A percentile compares a stretch with the other conserved stretches of the same genome.
Evolutionary conservation across 768 basidiomycete genomes (phyloP).

Genomic region (Dioszegia crocea): DNA sequence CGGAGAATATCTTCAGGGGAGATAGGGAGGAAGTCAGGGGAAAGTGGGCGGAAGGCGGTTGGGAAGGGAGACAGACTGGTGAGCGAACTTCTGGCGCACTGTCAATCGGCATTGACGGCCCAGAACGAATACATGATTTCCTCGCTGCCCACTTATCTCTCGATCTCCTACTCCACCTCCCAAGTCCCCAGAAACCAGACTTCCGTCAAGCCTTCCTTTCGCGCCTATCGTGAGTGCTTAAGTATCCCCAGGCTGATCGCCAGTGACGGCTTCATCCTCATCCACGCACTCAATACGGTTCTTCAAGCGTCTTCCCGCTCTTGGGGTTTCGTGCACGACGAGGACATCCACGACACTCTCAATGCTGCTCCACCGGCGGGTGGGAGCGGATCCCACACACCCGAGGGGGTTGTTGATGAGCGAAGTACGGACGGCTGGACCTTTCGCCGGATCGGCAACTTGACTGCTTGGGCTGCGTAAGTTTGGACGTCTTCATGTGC

Average conservation of each 20-base stretch:
- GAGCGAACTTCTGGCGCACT: not conserved
- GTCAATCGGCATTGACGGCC: not conserved
- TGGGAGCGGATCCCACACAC: conserved; percentile 1
- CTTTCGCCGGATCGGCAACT: conserved; percentile 41
- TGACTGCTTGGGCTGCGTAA: conserved; percentile 47
- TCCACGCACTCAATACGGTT: conserved; percentile 39
- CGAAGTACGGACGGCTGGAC: conserved; percentile 42
- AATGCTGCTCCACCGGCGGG: not conserved
- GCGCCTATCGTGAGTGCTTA: conserved; percentile 36
- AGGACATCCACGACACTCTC: conserved; percentile 45
- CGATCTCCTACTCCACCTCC: conserved; percentile 21
- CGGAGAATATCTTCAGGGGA: conserved; percentile 21
- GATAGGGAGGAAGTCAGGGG: conserved; percentile 12
- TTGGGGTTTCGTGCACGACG: conserved; percentile 45
- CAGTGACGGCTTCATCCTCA: conserved; percentile 43
- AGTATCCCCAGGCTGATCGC: not conserved
- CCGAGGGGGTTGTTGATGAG: conserved; percentile 7
- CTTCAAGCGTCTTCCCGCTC: conserved; percentile 26
- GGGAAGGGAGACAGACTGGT: conserved; percentile 21
- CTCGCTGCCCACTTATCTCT: conserved; percentile 32
- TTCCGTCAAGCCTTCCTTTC: conserved; percentile 19
- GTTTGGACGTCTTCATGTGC: conserved; percentile 8
- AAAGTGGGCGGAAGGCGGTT: conserved; percentile 24
- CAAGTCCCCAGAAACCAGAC: not conserved
- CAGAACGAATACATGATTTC: conserved; percentile 40